Base-by-base conservation (phyloP, 345 rosid species). In the Fremontodendron californicum region DNA sequence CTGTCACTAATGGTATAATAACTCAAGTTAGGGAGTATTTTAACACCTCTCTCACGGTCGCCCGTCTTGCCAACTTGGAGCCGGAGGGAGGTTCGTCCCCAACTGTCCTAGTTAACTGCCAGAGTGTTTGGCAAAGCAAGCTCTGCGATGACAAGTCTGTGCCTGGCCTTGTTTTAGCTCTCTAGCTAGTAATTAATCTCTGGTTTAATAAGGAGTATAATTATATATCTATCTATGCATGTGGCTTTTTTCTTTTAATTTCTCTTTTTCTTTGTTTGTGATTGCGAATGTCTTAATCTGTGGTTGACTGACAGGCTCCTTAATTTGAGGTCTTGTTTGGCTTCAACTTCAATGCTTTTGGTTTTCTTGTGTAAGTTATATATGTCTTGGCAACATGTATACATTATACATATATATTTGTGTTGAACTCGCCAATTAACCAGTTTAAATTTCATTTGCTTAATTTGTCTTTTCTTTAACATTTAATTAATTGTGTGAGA, bases 1-100 rank as follows among this genome's bases (percentile, higher is more conserved):
- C 81, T 1, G 78, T 80, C 51, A 54, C 75, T 23, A 73, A 82
- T 48, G 79, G 84, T n/a, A n/a, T n/a, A n/a, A n/a, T n/a, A n/a
- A n/a, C n/a, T n/a, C n/a, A n/a, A n/a, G n/a, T n/a, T n/a, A 55
- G 58, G 16, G 81, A 83, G 31, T 83, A 83, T 13, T 76, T 78
- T 42, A 81, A 81, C 9, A 80, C 82, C 27, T 65, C 82, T 46
- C 75, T 77, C 52, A 83, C 79, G 19, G 79, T 83, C 19, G 52
- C 82, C 21, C 70, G 82, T 27, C 71, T 83, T 21, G 73, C 68
- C 49, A 15, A 18, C 45, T 7, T 46, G 0, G 66, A 45, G 31
- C 4, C 46, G 3, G 55, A 45, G 54, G 74, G 18, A 23, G 51
- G 21, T 65, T 12, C 69, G 9, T 3, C 69, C 5, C 43, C 69